phyloP scores from a whole-genome alignment of 2,329 filamentous ascomycete species.

The Hortaea sp. region DNA sequence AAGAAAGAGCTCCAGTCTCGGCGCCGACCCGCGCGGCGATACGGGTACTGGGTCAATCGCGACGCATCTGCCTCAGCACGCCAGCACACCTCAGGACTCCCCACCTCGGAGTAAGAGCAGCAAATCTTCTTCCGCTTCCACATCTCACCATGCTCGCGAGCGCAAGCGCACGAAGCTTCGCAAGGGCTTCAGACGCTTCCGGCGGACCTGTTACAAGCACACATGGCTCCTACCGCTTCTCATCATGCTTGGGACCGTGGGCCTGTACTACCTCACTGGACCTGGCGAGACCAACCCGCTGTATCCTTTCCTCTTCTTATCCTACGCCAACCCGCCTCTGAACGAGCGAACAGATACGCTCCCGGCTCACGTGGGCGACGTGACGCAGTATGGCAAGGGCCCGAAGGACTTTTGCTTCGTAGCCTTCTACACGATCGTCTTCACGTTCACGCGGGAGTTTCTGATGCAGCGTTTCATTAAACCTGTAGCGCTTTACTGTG shows the following conservation, averaged over 20 bases:
- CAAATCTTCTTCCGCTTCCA: conserved; percentile 3
- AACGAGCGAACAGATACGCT: conserved; percentile 24
- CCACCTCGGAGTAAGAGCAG: conserved; percentile 9
- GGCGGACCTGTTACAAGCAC: conserved; percentile 39
- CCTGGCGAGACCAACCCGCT: conserved; percentile 70
- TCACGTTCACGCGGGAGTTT: conserved; percentile 91
- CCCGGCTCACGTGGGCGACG: conserved; percentile 35
- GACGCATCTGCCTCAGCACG: conserved; percentile 23
- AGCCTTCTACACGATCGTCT: conserved; percentile 75
- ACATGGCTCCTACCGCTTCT: conserved; percentile 61
- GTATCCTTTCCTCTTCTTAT: conserved; percentile 76
- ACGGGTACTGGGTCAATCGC: conserved; percentile 42
- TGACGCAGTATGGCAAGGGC: conserved; percentile 76
- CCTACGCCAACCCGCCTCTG: conserved; percentile 54
- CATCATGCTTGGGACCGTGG: conserved; percentile 48
- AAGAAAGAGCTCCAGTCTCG: conserved; percentile 31
- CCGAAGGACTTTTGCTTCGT: conserved; percentile 78
- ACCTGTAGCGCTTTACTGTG: conserved; percentile 60
- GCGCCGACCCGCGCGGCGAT: conserved; percentile 43
- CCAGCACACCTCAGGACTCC: conserved; percentile 5
- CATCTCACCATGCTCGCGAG: conserved; percentile 11
- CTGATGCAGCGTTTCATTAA: conserved; percentile 84
- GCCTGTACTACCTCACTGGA: conserved; percentile 55
- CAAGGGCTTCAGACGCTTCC: conserved; percentile 35
- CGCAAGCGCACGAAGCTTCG: conserved; percentile 38